Evolutionary conservation across 176 grass and related monocot genomes (phyloP), one percentile per base, ranked within the genome.

Genomic region (Carex parvula): DNA sequence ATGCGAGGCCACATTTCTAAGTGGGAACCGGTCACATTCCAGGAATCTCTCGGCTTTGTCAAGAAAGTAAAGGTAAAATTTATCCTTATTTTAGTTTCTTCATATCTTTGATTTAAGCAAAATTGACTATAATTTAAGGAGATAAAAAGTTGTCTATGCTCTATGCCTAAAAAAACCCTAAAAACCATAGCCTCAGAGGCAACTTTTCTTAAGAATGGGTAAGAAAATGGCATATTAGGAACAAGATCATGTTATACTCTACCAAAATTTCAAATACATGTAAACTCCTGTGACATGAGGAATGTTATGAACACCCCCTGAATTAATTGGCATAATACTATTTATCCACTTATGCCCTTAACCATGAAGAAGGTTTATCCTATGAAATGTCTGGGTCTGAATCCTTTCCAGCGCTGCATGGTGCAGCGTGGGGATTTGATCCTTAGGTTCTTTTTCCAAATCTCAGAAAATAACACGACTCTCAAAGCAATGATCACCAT

Each of bases 31-130:
- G 65, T 93, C 65, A 93, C 91, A 60, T 93, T 90, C 69, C 72
- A 93, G 73, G 91, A 93, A 81, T 86, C 91, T 76, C 91, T 93
- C 64, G 69, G 83, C 57, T 93, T 93, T 81, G 88, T 93, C 14
- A 93, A 88, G 81, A 84, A 90, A 90, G 86, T 90, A 30, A 93
- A 93, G 86, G 88, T 93, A 82, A 69, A 86, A 81, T 8, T 67
- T 18, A 0, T 24, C 30, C 20, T 69, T 84, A 55, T 33, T 63
- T 86, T 83, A 14, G 62, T 80, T 29, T 57, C 59, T 81, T 53
- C 35, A 62, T 70, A 66, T 30, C 26, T 26, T 80, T 21, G 60
- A 20, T 44, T 70, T n/a, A 46, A 16, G 10, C 44, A 64, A 10
- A 26, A 48, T 22, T 74, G 1, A 68, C 64, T 79, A 82, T 68